phyloP scores from a whole-genome alignment of 805 yeast genomes.

The Peterozyma xylosa region DNA sequence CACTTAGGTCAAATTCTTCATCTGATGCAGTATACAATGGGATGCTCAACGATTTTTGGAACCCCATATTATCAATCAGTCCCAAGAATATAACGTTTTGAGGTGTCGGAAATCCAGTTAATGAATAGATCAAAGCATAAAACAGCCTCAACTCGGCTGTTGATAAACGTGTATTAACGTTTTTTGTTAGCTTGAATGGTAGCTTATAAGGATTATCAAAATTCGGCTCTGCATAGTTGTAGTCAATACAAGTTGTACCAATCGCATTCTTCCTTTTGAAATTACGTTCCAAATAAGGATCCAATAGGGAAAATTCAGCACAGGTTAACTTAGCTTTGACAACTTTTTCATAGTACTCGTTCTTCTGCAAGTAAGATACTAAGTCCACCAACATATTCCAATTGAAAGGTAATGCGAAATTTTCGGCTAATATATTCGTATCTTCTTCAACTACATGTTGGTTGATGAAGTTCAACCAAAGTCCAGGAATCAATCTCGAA shows the following conservation, averaged over 20 bases:
- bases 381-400: constrained; percentile 13
- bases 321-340: too few relatives aligned
- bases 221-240: constrained; percentile 5
- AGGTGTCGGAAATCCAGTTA: neutral
- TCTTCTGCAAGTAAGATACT: neutral
- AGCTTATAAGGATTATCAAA: constrained; percentile 4
- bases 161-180: constrained; percentile 5
- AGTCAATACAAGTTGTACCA: constrained; percentile 1
- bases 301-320: neutral
- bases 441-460: constrained; percentile 6
- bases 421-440: neutral
- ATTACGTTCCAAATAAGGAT: neutral
- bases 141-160: neutral
- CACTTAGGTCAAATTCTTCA: neutral
- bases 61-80: neutral
- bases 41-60: neutral
- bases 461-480: constrained; percentile 12
- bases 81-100: neutral
- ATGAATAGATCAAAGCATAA: neutral
- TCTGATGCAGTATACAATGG: constrained; percentile 4
- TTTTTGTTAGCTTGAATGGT: constrained; percentile 4
- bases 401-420: constrained; percentile 16
- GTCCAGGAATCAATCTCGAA: constrained; percentile 12
- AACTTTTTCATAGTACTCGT: too few relatives aligned
- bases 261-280: neutral